Base-by-base conservation (phyloP, 345 rosid species). In the Citrus medica region DNA sequence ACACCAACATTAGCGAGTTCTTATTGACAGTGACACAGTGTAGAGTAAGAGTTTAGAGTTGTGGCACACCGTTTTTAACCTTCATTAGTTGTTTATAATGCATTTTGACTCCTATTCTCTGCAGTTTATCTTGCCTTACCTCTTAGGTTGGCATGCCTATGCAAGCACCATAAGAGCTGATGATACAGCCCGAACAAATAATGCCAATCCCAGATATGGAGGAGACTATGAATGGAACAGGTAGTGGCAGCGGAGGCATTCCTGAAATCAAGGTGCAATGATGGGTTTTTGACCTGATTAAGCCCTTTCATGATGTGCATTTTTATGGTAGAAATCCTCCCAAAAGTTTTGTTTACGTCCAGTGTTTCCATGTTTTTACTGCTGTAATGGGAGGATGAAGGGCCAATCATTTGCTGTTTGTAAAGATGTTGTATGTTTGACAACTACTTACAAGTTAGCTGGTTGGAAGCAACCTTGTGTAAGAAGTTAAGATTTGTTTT, bases 201-300 rank as follows among this genome's bases (percentile, higher is more conserved):
- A 78, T 70, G 90, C 88, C 1, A 88, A 79, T 66, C 83, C 97
- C 30, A 87, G 88, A 83, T 86, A 82, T 65, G 95, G 94, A 21
- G 95, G 94, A 75, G 97, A 88, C 85, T 90, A 85, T 61, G 95
- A 95, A 76, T 93, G 95, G 98, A 87, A 69, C 87, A 90, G 90
- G 86, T 93, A 85, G 84, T 56, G 55, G 78, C 48, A 68, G 4
- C 24, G 65, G 55, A 51, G 51, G 55, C n/a, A 5, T 35, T 67
- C 65, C 6, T n/a, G 19, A 55, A 32, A 30, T 33, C 72, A 14
- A 24, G 71, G 46, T 13, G 32, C 60, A 76, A 55, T 5, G 37
- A 53, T 14, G 25, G 16, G 24, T 35, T 16, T 55, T 66, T 51
- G 51, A 55, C 24, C 64, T 35, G 4, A 13, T 35, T 30, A 53